Percentiles rank a stretch among this genome's conserved stretches.
Conservation (phyloP, 2,329 filamentous ascomycete genomes). For the Exophiala dermatitidis region DNA sequence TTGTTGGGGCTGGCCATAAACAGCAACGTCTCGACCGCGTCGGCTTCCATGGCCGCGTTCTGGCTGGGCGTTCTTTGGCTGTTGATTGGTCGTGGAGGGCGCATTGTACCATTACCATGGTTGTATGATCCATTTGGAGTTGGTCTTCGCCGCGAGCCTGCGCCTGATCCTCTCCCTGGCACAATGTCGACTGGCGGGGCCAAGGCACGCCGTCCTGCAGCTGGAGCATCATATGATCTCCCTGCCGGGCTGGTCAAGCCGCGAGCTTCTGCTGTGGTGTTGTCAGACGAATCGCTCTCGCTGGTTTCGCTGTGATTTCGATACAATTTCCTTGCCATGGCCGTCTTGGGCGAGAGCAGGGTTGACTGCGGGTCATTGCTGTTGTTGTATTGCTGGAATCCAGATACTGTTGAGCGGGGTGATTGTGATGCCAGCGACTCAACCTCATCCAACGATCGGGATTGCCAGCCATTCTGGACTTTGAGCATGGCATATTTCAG, state of each 20-base stretch:
- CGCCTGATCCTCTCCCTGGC: constrained; percentile 23
- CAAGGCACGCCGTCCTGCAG: constrained; percentile 25
- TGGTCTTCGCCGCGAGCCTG: constrained; percentile 33
- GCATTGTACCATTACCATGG: neutral
- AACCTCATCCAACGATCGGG: constrained; percentile 67
- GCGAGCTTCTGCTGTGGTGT: constrained; percentile 16
- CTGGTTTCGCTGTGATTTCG: constrained; percentile 19
- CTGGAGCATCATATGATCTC: constrained; percentile 4
- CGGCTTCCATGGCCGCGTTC: constrained; percentile 43
- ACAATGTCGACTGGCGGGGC: constrained; percentile 41
- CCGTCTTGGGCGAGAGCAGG: constrained; percentile 44
- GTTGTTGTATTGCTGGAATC: constrained; percentile 46
- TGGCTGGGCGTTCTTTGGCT: constrained; percentile 36
- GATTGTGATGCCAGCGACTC: constrained; percentile 68
- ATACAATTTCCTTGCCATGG: constrained; percentile 28
- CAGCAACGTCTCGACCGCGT: constrained; percentile 45
- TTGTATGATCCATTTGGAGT: constrained; percentile 32
- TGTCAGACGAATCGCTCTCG: constrained; percentile 27
- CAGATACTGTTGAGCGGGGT: constrained; percentile 52
- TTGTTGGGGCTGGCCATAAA: constrained; percentile 47
- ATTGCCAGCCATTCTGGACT: constrained; percentile 82
- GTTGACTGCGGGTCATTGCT: constrained; percentile 37
- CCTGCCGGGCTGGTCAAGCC: constrained; percentile 2
- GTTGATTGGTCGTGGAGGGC: constrained; percentile 17
- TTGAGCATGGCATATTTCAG: constrained; percentile 92